phyloP scores from a whole-genome alignment of 257 asterid species.

The Coffea eugenioides region DNA sequence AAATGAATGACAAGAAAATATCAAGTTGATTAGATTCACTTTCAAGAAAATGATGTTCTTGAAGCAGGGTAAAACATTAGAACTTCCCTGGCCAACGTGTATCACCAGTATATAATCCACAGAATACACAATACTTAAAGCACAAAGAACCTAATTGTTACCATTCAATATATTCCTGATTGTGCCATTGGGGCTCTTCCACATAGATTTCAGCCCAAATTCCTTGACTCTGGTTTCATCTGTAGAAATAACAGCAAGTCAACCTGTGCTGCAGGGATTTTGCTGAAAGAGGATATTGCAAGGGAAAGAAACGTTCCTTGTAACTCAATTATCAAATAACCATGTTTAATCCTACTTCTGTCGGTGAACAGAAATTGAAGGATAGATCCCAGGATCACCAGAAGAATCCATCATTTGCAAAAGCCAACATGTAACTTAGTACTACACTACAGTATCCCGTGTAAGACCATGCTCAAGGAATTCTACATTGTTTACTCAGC shows the following conservation, averaged over 20 bases:
- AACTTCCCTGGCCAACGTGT: background rate
- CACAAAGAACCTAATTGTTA: conserved; percentile 18
- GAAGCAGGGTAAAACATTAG: background rate
- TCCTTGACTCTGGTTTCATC: conserved; percentile 89
- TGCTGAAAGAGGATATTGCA: background rate
- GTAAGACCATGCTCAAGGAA: background rate
- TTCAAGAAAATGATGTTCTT: background rate
- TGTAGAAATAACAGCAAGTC: conserved; percentile 30
- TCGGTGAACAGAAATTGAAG: background rate
- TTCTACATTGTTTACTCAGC: background rate
- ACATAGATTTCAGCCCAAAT: conserved; percentile 80
- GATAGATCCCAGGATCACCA: background rate
- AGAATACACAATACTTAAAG: background rate
- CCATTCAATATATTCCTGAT: conserved; percentile 87
- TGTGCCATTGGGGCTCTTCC: conserved; percentile 97
- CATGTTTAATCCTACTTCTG: background rate
- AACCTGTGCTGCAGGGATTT: background rate
- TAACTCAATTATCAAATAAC: background rate
- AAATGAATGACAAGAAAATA: background rate
- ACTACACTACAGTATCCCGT: background rate
- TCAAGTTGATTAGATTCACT: background rate
- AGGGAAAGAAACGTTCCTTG: background rate
- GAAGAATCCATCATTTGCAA: background rate
- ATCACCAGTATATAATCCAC: background rate
- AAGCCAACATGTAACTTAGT: background rate